Evolutionary conservation across 345 rosid genomes (phyloP).

Genomic region (Rhizophora mangle): DNA sequence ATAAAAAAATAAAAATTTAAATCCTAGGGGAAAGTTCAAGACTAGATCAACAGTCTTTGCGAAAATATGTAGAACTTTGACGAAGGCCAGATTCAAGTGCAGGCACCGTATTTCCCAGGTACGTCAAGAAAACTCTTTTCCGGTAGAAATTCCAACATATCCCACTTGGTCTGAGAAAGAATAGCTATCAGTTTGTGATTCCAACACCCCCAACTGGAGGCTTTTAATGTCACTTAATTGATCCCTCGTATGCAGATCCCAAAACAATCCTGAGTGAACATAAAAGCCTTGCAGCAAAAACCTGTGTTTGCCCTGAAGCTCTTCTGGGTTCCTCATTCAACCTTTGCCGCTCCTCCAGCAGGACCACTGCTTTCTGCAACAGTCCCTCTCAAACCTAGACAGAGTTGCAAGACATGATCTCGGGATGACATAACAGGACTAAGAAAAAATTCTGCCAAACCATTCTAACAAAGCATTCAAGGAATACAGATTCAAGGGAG

Average conservation of each 20-base stretch:
- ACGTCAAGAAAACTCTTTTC: too few species aligned
- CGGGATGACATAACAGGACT: background rate
- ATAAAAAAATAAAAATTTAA: too few species aligned
- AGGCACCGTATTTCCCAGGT: too few species aligned
- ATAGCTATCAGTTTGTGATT: background rate
- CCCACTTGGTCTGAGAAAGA: background rate
- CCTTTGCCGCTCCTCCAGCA: constrained; percentile 66
- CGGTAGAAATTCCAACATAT: too few species aligned
- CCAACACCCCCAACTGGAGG: background rate
- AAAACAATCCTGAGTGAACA: background rate
- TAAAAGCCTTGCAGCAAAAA: background rate
- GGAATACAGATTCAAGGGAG: too few species aligned
- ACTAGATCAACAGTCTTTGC: too few species aligned
- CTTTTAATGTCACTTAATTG: background rate
- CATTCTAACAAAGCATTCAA: background rate
- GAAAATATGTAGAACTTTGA: too few species aligned
- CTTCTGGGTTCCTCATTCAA: constrained; percentile 45
- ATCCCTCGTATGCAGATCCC: background rate
- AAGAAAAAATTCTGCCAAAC: constrained; percentile 1
- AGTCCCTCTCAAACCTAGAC: constrained; percentile 81
- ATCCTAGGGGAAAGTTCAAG: too few species aligned
- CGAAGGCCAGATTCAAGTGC: too few species aligned
- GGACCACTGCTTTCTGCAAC: constrained; percentile 73
- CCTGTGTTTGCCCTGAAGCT: background rate
- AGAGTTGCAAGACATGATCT: background rate